Evolutionary conservation across 192 early-diverging fungal species (phyloP), one percentile per base, ranked within the genome.

Genomic region (Entrophospora sp.): DNA sequence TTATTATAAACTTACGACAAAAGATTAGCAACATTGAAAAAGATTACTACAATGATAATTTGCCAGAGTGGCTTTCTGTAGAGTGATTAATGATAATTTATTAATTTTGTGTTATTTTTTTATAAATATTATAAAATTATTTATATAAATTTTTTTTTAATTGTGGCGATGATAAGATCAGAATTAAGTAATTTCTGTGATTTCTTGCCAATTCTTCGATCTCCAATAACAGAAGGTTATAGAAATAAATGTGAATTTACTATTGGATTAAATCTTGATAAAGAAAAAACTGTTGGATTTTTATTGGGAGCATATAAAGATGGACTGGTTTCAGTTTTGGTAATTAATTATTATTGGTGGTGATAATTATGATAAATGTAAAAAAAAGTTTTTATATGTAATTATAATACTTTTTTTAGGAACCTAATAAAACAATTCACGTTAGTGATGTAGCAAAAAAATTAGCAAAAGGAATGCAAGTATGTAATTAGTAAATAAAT

Each of bases 231-330:
- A 13, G 64, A 78, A 31, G 79, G 77, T 3, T 92, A 91, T 72
- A 73, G 89, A 49, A 92, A 71, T 68, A 92, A 92, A 71, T 89
- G 85, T 67, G 90, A 92, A 70, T 92, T 90, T 63, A 77, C 85
- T 0, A 75, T 89, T 66, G 90, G 90, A 18, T 44, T 46, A 38
- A 75, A 90, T 69, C 36, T 76, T 7, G 73, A 81, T 3, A 81
- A 81, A 4, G 61, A 85, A 43, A 52, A 37, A 24, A 66, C 75
- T 3, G 77, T 87, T 44, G 90, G 90, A 5, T 92, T 92, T 66
- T 69, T 84, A 38, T 63, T 85, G 24, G 90, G 90, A 13, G 43
- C 74, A 6, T 91, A 73, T 73, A 80, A 82, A 51, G 75, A 85
- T 13, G 90, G 89, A 8, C 42, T 79, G 30, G 77, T 75, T 5